These are phyloP conservation scores for Fusarium sp. DNA, from an alignment of 2,329 filamentous ascomycete species.

Conservation along the genomic window DNA sequence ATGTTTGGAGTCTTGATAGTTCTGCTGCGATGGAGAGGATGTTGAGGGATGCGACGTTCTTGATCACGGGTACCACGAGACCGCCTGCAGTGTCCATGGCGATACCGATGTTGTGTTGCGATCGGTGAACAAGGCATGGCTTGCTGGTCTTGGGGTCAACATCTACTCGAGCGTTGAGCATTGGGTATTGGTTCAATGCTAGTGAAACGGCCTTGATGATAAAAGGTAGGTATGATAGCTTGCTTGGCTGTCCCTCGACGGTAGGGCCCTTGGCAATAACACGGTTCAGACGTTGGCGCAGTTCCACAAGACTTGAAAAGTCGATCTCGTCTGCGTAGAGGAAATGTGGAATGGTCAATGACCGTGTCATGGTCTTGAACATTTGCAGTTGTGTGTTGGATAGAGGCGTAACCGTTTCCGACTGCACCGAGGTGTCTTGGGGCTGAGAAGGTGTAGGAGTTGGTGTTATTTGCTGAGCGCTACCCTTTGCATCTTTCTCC, in stretches of 20 bases:
- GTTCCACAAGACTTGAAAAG: constrained; percentile 76
- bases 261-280: constrained; percentile 57
- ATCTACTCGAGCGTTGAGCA: constrained; percentile 89
- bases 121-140: constrained; percentile 80
- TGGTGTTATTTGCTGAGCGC: constrained; percentile 34
- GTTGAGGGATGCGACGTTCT: constrained; percentile 80
- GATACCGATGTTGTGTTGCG: constrained; percentile 92
- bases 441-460: constrained; percentile 36
- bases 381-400: constrained; percentile 88
- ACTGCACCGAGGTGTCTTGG: constrained; percentile 59
- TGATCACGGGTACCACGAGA: constrained; percentile 91
- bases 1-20: constrained; percentile 76
- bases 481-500: constrained; percentile 55
- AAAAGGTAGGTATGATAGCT: constrained; percentile 92
- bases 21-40: constrained; percentile 83
- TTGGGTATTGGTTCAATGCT: constrained; percentile 81
- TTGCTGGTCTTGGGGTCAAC: constrained; percentile 65
- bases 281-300: constrained; percentile 80
- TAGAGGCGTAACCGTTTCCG: constrained; percentile 76
- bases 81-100: constrained; percentile 94
- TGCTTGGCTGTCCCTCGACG: constrained; percentile 64
- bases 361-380: constrained; percentile 98
- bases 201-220: constrained; percentile 95
- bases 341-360: constrained; percentile 92
- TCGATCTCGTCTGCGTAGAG: constrained; percentile 92